A percentile compares a stretch with the other conserved stretches of the same genome.
phyloP scores from a whole-genome alignment of 495 filamentous ascomycete genomes.

The Rusavskia elegans region DNA sequence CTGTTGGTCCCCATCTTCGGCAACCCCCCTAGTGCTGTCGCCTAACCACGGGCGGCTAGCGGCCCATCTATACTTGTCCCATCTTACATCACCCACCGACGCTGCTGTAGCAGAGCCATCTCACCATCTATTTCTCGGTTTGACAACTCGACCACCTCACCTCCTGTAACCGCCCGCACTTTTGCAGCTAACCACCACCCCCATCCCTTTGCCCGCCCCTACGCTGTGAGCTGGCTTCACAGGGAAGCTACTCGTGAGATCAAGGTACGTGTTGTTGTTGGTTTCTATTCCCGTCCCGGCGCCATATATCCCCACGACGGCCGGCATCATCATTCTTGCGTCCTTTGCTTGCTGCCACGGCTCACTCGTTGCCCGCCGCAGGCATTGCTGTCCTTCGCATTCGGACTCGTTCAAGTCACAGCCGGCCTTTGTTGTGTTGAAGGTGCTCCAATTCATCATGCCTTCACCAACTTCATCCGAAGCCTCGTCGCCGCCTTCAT shows the following conservation, averaged over 20 bases:
- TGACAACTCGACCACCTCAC: constrained; percentile 4
- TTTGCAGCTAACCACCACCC: constrained; percentile 1
- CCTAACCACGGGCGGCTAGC: background rate
- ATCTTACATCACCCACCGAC: constrained; percentile 6
- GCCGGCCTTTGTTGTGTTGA: background rate
- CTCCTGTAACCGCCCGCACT: constrained; percentile 14
- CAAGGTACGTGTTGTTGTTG: background rate
- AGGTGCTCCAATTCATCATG: constrained; percentile 5
- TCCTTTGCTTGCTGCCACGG: constrained; percentile 10
- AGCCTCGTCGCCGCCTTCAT: background rate
- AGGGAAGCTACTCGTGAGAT: background rate
- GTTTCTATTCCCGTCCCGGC: background rate
- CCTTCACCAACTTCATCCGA: constrained; percentile 1
- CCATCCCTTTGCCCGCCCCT: background rate
- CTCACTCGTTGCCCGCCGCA: constrained; percentile 13
- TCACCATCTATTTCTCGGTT: constrained; percentile 4
- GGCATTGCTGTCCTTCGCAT: constrained; percentile 10
- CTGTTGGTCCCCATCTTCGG: constrained; percentile 5
- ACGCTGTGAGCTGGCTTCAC: constrained; percentile 5
- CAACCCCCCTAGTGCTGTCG: background rate
- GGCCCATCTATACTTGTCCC: constrained; percentile 6
- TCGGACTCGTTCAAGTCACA: constrained; percentile 10
- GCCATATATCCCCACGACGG: background rate
- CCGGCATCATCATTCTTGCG: constrained; percentile 1
- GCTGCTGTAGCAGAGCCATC: constrained; percentile 14